Percentiles rank a stretch among this genome's conserved stretches.
These are phyloP conservation scores for Aspergillus olivimuriae DNA, from an alignment of 495 filamentous ascomycete species.

Conservation along the genomic window DNA sequence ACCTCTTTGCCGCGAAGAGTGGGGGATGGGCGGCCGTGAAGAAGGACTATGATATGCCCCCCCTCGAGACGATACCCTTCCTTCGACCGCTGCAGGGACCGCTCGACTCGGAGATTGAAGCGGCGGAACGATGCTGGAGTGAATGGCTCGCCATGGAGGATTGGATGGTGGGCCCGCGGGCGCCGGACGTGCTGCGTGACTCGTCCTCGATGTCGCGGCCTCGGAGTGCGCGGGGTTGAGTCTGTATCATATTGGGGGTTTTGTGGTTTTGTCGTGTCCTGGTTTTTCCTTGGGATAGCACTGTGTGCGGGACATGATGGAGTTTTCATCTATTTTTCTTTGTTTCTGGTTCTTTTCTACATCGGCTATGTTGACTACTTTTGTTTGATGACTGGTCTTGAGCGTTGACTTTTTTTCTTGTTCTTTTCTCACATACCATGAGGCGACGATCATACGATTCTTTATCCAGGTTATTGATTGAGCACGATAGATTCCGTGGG, in stretches of 20 bases:
- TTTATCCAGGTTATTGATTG: conserved; percentile 5
- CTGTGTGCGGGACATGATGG: conserved; percentile 6
- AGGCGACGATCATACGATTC: conserved; percentile 13
- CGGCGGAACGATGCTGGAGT: conserved; percentile 75
- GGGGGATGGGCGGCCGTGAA: conserved; percentile 84
- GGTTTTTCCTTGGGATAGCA: conserved; percentile 6
- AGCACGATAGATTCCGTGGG: conserved; percentile 8
- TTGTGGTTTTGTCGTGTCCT: conserved; percentile 1
- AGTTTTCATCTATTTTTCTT: conserved; percentile 10
- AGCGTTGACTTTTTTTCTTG: too few species aligned
- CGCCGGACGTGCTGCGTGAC: conserved; percentile 41
- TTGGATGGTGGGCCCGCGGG: conserved; percentile 78
- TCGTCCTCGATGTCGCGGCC: conserved; percentile 36
- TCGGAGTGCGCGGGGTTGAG: conserved; percentile 28
- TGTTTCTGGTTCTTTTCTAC: not conserved
- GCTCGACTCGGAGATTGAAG: conserved; percentile 72
- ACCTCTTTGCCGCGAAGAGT: conserved; percentile 90
- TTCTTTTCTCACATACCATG: too few species aligned
- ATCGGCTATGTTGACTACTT: too few species aligned
- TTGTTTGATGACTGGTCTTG: too few species aligned
- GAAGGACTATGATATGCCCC: conserved; percentile 77
- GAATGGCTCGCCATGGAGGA: conserved; percentile 92
- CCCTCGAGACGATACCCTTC: conserved; percentile 79
- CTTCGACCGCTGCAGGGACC: conserved; percentile 70
- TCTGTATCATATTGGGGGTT: conserved; percentile 2